Percentiles rank a stretch among this genome's conserved stretches.
phyloP scores from a whole-genome alignment of 2,329 filamentous ascomycete genomes.

The Raffaelea arxii region DNA sequence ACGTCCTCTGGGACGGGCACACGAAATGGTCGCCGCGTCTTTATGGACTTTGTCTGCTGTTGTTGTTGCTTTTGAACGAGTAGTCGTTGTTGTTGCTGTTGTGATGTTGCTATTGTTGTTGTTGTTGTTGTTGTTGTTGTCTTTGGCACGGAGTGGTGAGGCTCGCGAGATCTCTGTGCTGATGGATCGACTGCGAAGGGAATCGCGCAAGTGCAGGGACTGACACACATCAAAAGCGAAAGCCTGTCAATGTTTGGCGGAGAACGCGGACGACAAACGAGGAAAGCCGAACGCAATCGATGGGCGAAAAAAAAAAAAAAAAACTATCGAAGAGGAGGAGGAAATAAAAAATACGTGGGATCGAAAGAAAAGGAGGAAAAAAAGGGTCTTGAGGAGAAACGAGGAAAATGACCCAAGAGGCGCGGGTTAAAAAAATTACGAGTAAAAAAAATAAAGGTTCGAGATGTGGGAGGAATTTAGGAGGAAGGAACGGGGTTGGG shows the following conservation, averaged over 20 bases:
- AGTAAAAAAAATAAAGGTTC: conserved; percentile 7
- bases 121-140: no score
- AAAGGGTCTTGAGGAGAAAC: background rate
- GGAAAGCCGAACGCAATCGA: conserved; percentile 2
- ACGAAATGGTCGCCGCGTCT: no score
- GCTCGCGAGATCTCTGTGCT: conserved; percentile 11
- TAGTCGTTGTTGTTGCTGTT: no score
- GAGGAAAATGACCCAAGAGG: background rate
- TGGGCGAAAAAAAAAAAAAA: conserved; percentile 1
- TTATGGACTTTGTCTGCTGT: no score
- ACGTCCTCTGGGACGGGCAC: no score
- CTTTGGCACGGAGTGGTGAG: conserved; percentile 10
- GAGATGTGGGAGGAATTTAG: conserved; percentile 9
- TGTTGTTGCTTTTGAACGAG: no score
- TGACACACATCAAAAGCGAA: conserved; percentile 11
- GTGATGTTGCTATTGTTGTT: no score
- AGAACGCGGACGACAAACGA: background rate
- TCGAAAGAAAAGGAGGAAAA: conserved; percentile 1
- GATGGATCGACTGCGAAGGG: conserved; percentile 12
- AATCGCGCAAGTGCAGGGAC: conserved; percentile 10
- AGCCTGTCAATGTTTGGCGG: conserved; percentile 3
- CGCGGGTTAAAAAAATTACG: background rate
- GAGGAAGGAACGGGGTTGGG: conserved; percentile 17
- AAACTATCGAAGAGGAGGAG: background rate
- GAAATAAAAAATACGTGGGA: conserved; percentile 3